Evolutionary conservation across 2,329 filamentous ascomycete genomes (phyloP), one percentile per base, ranked within the genome.

Genomic region (Dothiorella sarmentorum): DNA sequence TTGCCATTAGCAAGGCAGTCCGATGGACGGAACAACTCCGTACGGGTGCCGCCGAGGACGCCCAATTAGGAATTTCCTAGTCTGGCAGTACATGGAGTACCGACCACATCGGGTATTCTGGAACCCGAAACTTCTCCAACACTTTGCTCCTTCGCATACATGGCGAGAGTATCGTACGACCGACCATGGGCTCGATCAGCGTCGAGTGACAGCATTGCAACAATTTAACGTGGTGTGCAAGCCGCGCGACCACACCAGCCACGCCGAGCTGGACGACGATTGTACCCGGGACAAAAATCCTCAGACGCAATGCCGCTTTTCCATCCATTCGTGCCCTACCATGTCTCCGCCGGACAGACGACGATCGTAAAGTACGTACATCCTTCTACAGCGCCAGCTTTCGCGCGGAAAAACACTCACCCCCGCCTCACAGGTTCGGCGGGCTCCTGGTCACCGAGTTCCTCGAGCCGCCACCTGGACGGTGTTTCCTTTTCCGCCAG

Each of bases 381-480:
- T 22, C 7, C 33, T 37, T 18, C 49, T 9, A 38, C 7, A 13
- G 11, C 17, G 26, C n/a, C n/a, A n/a, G n/a, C n/a, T n/a, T n/a
- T n/a, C n/a, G n/a, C n/a, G n/a, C n/a, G n/a, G n/a, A n/a, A 15
- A 7, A 10, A 17, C 26, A 20, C 38, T 35, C 9, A 47, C 42
- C 3, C 29, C 7, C 29, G 18, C 13, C 22, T 7, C 15, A 10
- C 58, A 67, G 63, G 37, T 66, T 66, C 52, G 66, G 63, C 43
- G 65, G 65, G 37, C 58, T 64, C 9, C 55, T 67, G 17, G 60
- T 53, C 17, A 66, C 64, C 9, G 62, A 66, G 42, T 67, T 67
- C 55, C 64, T 69, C 35, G 65, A 69, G 47, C 66, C 67, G 3
- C 67, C 66, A 22, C 64, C 68, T 7, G 67, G 68, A 4, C 61